phyloP scores from a whole-genome alignment of 2,329 filamentous ascomycete species.

The Ciborinia camelliae region DNA sequence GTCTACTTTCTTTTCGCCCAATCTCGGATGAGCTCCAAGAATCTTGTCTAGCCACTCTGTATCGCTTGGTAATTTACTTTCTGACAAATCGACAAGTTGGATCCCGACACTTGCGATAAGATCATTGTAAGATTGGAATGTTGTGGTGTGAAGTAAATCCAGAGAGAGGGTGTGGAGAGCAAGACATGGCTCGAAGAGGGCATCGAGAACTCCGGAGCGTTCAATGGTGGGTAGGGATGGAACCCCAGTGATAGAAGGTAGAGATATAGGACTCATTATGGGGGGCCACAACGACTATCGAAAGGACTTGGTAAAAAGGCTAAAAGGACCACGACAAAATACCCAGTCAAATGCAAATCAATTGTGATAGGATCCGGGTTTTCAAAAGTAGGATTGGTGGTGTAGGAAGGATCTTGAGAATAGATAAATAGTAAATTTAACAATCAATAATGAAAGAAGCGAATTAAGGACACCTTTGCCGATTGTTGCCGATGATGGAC shows the following conservation, averaged over 20 bases:
- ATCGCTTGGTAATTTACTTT: conserved; percentile 48
- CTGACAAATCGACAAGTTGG: conserved; percentile 58
- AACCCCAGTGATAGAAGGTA: conserved; percentile 54
- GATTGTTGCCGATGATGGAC: too few relatives aligned
- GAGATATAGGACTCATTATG: conserved; percentile 48
- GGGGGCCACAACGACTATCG: too few relatives aligned
- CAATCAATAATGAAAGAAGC: too few relatives aligned
- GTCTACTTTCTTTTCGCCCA: conserved; percentile 79
- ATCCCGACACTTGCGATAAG: conserved; percentile 65
- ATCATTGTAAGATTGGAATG: conserved; percentile 64
- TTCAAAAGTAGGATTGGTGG: too few relatives aligned
- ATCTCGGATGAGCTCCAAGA: conserved; percentile 75
- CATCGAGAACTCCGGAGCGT: conserved; percentile 62
- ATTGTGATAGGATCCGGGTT: too few relatives aligned
- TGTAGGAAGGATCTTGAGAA: too few relatives aligned
- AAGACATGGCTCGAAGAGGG: conserved; percentile 79
- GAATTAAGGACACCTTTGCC: too few relatives aligned
- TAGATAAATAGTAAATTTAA: too few relatives aligned
- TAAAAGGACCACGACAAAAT: too few relatives aligned
- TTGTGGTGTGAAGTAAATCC: conserved; percentile 58
- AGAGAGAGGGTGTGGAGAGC: conserved; percentile 70
- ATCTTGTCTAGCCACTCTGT: conserved; percentile 64
- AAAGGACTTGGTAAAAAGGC: too few relatives aligned
- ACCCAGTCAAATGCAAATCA: too few relatives aligned
- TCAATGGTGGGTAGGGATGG: conserved; percentile 52